Base-by-base conservation (phyloP, 441 rosid genomes). In the Brassica hybrid region DNA sequence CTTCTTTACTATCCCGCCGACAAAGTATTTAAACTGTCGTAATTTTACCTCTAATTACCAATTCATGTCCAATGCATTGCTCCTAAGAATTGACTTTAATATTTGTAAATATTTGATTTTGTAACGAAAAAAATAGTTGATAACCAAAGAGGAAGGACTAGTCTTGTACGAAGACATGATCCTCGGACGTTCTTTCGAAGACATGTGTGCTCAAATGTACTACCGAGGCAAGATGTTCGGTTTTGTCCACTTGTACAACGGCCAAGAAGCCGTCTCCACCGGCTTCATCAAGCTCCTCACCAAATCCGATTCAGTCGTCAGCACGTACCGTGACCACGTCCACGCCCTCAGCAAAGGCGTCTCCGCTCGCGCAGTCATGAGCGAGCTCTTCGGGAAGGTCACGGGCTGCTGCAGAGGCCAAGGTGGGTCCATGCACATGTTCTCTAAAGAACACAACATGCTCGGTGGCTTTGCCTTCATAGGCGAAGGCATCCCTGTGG, bases 131-230 rank as follows among this genome's bases (percentile, higher is more conserved):
- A 25, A 69, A 7, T 82, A 94, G 97, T 85, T 88, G 84, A 88
- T 96, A 48, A 91, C 97, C 4, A 92, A 94, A 86, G 97, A 89
- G 79, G 98, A 96, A 79, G 97, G 97, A 2, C 1, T 52, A 2
- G 48, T 41, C 48, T 41, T 92, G n/a, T 96, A 91, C 58, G 98
- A 94, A 79, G 98, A 96, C 84, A 90, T 96, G 98, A 21, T 92
- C 0, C 76, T 96, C 48, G 98, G 99, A 11, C 87, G 99, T 81
- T 45, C 87, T 43, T 96, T 96, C 58, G 99, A 96, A 82, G 97
- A 96, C 84, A 96, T 96, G 98, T 95, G 98, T 81, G 98, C 99
- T 76, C 98, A 95, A 88, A 95, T 95, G 99, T 95, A 95, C 73
- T 95, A 93, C 83, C 85, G 95, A 62, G 99, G 98, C 18, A 95